phyloP scores from a whole-genome alignment of 164 flowering plant species.

The Buxus sempervirens region DNA sequence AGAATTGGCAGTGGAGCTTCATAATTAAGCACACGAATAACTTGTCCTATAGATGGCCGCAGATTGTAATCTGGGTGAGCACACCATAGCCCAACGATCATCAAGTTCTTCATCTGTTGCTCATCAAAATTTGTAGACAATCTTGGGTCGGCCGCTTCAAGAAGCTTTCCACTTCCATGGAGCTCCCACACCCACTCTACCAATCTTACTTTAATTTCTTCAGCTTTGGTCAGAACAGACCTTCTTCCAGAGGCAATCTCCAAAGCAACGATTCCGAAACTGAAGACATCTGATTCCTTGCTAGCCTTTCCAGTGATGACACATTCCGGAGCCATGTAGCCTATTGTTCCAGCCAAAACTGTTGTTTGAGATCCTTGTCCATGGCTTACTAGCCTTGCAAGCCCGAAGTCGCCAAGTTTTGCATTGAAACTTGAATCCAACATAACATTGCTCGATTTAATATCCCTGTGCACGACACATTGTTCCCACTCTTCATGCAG shows the following conservation, averaged over 20 bases:
- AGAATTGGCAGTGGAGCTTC: conserved; percentile 23
- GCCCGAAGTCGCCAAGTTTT: conserved; percentile 33
- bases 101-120: conserved; percentile 26
- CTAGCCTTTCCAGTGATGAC: conserved; percentile 38
- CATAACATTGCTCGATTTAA: conserved; percentile 38
- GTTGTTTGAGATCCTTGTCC: conserved; percentile 20
- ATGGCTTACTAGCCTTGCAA: conserved; percentile 29
- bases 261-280: conserved; percentile 51
- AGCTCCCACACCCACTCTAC: conserved; percentile 47
- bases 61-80: conserved; percentile 31
- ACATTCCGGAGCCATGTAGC: conserved; percentile 57
- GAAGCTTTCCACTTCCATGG: conserved; percentile 27
- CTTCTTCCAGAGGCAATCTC: conserved; percentile 51
- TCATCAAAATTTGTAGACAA: conserved; percentile 14
- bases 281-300: conserved; percentile 51
- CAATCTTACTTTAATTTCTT: conserved; percentile 15
- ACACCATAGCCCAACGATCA: conserved; percentile 47
- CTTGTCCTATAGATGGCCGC: conserved; percentile 36
- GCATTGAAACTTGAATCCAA: conserved; percentile 33
- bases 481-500: conserved; percentile 43
- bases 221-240: conserved; percentile 13
- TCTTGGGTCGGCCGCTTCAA: conserved; percentile 25
- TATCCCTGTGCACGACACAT: conserved; percentile 35
- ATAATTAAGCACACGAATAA: conserved; percentile 22
- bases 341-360: conserved; percentile 31